These are phyloP conservation scores for Ogataea glucozyma DNA, from an alignment of 805 yeast species.

Conservation along the genomic window DNA sequence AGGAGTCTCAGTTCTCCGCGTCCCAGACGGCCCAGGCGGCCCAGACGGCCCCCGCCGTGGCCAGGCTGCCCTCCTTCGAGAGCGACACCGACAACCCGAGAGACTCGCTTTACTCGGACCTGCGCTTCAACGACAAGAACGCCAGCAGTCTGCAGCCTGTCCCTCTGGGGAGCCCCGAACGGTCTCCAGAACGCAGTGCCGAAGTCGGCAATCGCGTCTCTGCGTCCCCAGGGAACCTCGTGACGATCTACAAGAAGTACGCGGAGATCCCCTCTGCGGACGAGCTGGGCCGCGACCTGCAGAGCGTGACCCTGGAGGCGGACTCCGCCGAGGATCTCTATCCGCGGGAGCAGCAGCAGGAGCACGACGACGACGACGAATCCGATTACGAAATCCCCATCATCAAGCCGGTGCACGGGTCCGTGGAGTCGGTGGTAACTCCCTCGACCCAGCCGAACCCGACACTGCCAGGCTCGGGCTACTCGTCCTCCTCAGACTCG, in stretches of 20 bases:
- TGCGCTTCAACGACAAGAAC: constrained; percentile 12
- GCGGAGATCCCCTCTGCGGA: constrained; percentile 32
- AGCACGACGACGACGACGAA: constrained; percentile 18
- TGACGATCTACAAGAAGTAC: constrained; percentile 35
- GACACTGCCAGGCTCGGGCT: background rate
- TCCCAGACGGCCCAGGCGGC: too few species aligned
- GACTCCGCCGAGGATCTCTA: constrained; percentile 21
- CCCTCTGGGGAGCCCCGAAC: background rate
- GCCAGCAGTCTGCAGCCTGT: background rate
- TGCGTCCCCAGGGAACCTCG: constrained; percentile 30
- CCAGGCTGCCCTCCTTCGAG: constrained; percentile 1
- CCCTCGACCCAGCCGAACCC: background rate
- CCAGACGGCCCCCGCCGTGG: background rate
- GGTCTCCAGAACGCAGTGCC: background rate
- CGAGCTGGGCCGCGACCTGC: constrained; percentile 11
- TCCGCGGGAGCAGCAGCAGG: constrained; percentile 18
- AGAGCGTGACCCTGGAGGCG: constrained; percentile 10
- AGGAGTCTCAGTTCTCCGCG: too few species aligned
- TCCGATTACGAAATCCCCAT: constrained; percentile 26
- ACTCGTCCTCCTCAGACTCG: constrained; percentile 10
- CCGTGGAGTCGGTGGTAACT: constrained; percentile 10
- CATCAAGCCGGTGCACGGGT: constrained; percentile 15
- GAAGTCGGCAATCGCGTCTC: constrained; percentile 5
- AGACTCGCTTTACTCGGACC: constrained; percentile 17
- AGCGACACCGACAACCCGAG: too few species aligned